Base-by-base conservation (phyloP, 2,329 filamentous ascomycete species). In the Claviceps sp. region DNA sequence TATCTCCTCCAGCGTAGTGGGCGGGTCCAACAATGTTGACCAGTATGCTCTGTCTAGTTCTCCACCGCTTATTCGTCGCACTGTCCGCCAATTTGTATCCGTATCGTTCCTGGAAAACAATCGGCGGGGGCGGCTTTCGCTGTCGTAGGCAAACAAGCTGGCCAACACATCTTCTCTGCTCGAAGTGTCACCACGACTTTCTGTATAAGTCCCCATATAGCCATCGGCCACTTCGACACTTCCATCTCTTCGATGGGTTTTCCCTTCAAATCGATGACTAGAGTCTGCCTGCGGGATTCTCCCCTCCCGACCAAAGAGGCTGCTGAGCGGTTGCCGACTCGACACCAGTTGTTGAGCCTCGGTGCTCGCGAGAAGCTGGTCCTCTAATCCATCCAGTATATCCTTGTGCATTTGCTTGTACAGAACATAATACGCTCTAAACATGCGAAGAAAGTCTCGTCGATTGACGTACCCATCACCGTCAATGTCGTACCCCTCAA, bases 401-500 rank as follows among this genome's bases (percentile, higher is more conserved):
- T 97, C 91, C 54, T 81, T 81, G 55, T 93, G 89, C 68, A 95
- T 83, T 63, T 95, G 87, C 62, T 90, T 89, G 63, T 89, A 93
- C 8, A 96, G 78, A 2, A 87, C 83, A 66, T 95, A 97, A 65
- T 94, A 95, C 0, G 91, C 91, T 44, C 88, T 78, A 67, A 97
- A 95, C 69, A 98, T 85, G 52, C 90, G 82, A 37, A 97, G 69
- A 60, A 96, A 94, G 65, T 98, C 91, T 59, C 84, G 84, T 16
- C 93, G 79, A 60, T 84, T 83, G 43, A 97, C 84, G 58, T 79
- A 94, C 11, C 90, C 90, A 67, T 97, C 90, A 1, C 79, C 78
- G 60, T 97, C 88, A 49, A 95, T 80, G 61, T 98, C 93, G 62
- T 95, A 97, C 13, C 89, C 90, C 52, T 87, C 80, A 62, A 97